Base-by-base conservation (phyloP, 75 land plant genomes). In the Cryptomeria japonica region DNA sequence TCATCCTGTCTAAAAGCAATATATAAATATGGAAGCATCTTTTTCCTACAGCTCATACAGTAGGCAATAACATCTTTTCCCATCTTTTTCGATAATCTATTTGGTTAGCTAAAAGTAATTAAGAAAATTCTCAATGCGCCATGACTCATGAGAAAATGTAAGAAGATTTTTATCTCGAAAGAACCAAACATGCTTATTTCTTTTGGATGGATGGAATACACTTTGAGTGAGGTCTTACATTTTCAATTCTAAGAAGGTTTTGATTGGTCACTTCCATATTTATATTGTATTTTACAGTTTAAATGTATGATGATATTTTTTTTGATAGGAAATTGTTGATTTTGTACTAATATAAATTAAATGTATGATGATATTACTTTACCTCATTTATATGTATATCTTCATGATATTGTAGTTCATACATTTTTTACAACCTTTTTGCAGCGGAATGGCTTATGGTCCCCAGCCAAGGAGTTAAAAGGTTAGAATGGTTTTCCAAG, bases 361-460 rank as follows among this genome's bases (percentile, higher is more conserved):
- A 80, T 83, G 87, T 46, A 58, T 25, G 85, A 87, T 80, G 32
- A 16, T 87, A 44, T 49, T 51, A 51, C 86, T 85, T 84, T 38
- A 53, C 42, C 61, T 36, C 32, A 51, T 58, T 53, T 46, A 16
- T 51, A 80, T 31, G 10, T 87, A 61, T 86, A 19, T 31, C 46
- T 83, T 83, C 44, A 82, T 4, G 4, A 53, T 44, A 61, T 12
- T 87, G 68, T 32, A 80, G 18, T 38, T 11, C 39, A 36, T 58
- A 34, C 14, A 56, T 87, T 31, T 91, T 61, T 56, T 86, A 83
- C 42, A 82, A 55, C 1, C 87, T 49, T 86, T 88, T 44, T 87
- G 83, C 94, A 98, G 99, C 95, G 76, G 99, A 98, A 90, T 98
- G 99, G 99, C 99, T 98, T 77, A 87, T 86, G 89, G 99, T 91